These are phyloP conservation scores for Ichthyophthirius multifiliis DNA, from an alignment of 169 alveolate genomes.

Conservation along the genomic window DNA sequence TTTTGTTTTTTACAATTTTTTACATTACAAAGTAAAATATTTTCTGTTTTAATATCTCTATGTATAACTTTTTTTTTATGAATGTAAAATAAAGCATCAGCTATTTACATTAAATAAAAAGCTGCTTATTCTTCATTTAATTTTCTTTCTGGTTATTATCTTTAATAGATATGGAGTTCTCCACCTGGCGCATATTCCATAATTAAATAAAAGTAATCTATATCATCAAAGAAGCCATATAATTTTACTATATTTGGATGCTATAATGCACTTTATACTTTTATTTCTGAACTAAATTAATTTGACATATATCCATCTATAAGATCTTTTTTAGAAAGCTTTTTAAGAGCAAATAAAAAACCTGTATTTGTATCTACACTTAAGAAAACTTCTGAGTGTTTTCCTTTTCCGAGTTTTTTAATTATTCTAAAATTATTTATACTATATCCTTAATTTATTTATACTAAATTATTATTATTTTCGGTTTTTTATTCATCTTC, in stretches of 20 bases:
- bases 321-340: neutral
- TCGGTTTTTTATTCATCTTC: no score
- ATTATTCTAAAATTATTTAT: neutral
- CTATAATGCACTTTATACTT: neutral
- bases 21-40: slow-evolving; percentile 23
- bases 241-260: neutral
- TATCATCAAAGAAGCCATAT: slow-evolving; percentile 26
- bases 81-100: slow-evolving; percentile 13
- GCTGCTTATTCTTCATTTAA: slow-evolving; percentile 14
- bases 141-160: slow-evolving; percentile 17
- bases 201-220: slow-evolving; percentile 6
- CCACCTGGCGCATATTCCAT: slow-evolving; percentile 38
- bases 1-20: no score
- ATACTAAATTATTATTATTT: no score
- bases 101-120: neutral
- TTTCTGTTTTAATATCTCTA: slow-evolving; percentile 42
- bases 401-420: neutral
- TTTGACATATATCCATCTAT: neutral
- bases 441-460: neutral
- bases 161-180: slow-evolving; percentile 2
- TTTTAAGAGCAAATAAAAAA: neutral
- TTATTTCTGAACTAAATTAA: neutral
- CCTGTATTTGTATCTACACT: neutral
- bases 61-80: slow-evolving; percentile 27
- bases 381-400: neutral